phyloP scores from a whole-genome alignment of 2,329 filamentous ascomycete genomes.

The Hypoxylon sp. region DNA sequence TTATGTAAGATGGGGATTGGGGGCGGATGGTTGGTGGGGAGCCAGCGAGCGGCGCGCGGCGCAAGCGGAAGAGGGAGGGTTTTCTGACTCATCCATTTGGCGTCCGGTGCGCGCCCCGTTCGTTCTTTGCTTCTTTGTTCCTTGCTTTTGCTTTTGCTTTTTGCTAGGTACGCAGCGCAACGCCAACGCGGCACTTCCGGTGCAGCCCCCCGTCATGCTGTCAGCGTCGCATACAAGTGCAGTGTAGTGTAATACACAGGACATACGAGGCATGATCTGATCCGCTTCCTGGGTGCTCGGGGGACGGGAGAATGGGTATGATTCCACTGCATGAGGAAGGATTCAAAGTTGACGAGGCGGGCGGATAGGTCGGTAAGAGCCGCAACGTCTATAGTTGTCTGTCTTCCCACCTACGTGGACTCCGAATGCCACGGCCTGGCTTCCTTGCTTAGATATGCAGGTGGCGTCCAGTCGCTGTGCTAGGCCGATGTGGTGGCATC shows the following conservation, averaged over 20 bases:
- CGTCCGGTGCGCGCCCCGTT: slow-evolving; percentile 3
- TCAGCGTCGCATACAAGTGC: slow-evolving; percentile 23
- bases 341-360: not conserved
- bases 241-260: not conserved
- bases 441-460: not conserved
- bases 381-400: slow-evolving; percentile 12
- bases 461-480: slow-evolving; percentile 6
- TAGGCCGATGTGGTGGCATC: slow-evolving; percentile 6
- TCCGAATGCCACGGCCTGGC: not conserved
- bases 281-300: slow-evolving; percentile 14
- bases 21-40: no score
- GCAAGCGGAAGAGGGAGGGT: not conserved
- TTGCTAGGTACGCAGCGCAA: not conserved
- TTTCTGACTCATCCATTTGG: slow-evolving; percentile 22
- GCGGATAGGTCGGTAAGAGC: slow-evolving; percentile 17
- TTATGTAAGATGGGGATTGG: not conserved
- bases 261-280: slow-evolving; percentile 6
- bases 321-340: slow-evolving; percentile 1
- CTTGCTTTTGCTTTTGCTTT: not conserved
- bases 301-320: not conserved
- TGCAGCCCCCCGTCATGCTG: slow-evolving; percentile 12
- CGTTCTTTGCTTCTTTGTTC: not conserved
- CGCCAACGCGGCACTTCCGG: not conserved
- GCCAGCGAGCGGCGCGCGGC: slow-evolving; percentile 1
- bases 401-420: not conserved